A percentile compares a stretch with the other conserved stretches of the same genome.
These are phyloP conservation scores for Prunus armeniaca DNA, from an alignment of 306 rosid genomes.

Conservation along the genomic window DNA sequence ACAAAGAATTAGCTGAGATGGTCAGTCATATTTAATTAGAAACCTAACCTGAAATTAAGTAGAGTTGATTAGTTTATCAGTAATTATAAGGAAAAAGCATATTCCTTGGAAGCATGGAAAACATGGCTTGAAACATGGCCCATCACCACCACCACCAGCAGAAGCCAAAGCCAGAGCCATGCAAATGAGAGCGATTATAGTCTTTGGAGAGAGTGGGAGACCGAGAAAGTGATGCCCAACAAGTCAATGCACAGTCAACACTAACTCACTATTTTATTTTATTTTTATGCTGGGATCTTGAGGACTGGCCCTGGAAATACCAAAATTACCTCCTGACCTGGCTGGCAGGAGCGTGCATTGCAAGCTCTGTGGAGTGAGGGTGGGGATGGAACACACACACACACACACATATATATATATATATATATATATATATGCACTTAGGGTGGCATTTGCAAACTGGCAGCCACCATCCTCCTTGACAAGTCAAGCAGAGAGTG, in stretches of 20 bases:
- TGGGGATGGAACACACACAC: neutral
- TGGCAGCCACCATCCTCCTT: neutral
- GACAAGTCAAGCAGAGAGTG: neutral
- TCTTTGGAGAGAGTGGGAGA: neutral
- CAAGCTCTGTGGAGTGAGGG: neutral
- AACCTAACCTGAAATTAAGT: neutral
- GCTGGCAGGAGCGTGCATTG: neutral
- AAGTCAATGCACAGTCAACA: constrained; percentile 18
- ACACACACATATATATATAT: too few species aligned
- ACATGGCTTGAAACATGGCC: neutral
- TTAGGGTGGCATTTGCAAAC: too few species aligned
- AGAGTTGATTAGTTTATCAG: neutral
- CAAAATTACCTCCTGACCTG: neutral
- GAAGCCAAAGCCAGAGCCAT: neutral
- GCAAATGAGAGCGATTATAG: neutral
- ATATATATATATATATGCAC: neutral
- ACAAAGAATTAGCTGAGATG: constrained; percentile 1
- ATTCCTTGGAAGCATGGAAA: constrained; percentile 1
- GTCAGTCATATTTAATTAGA: neutral
- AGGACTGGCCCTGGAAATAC: constrained; percentile 54
- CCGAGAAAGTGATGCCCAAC: constrained; percentile 6
- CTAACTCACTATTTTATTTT: neutral
- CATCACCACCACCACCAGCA: neutral
- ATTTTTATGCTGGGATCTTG: constrained; percentile 52
- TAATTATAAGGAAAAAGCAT: neutral